Conservation (phyloP, 495 filamentous ascomycete species). For the Collariella sp. region DNA sequence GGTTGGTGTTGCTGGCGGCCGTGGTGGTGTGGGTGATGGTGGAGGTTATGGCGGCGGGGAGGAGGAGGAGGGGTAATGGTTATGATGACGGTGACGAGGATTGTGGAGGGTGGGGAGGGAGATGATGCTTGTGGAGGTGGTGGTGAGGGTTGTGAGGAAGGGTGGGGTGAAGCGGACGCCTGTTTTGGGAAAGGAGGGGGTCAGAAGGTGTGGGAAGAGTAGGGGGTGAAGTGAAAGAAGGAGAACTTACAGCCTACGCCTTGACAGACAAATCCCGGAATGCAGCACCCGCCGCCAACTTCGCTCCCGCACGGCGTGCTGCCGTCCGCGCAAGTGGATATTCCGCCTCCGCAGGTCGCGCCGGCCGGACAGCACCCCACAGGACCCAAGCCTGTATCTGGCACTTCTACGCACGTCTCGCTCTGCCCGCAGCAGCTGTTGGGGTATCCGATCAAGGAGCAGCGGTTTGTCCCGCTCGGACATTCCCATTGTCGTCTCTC, state of each 20-base stretch:
- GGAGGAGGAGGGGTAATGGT: slow-evolving; percentile 29
- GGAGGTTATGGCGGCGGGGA: slow-evolving; percentile 20
- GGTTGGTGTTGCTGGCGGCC: slow-evolving; percentile 19
- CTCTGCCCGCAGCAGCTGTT: slow-evolving; percentile 66
- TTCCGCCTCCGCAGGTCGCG: slow-evolving; percentile 54
- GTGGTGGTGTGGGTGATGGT: slow-evolving; percentile 33
- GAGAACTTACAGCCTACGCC: slow-evolving; percentile 64
- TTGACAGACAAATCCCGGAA: slow-evolving; percentile 70
- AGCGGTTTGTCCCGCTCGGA: slow-evolving; percentile 58
- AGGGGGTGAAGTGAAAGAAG: background rate
- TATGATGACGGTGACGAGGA: slow-evolving; percentile 30
- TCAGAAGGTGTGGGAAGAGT: background rate
- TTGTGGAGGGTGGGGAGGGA: slow-evolving; percentile 22
- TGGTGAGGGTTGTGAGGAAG: slow-evolving; percentile 25
- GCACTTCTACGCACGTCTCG: slow-evolving; percentile 61
- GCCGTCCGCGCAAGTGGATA: slow-evolving; percentile 54
- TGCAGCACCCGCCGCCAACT: slow-evolving; percentile 80
- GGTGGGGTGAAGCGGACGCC: slow-evolving; percentile 32
- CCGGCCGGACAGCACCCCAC: slow-evolving; percentile 83
- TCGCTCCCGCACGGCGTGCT: slow-evolving; percentile 59
- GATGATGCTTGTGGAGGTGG: slow-evolving; percentile 21
- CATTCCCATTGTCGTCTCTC: slow-evolving; percentile 58
- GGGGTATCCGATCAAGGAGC: slow-evolving; percentile 58
- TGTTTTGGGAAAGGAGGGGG: slow-evolving; percentile 8
- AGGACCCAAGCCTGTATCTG: slow-evolving; percentile 62